Evolutionary conservation across 768 basidiomycete genomes (phyloP).

Genomic region (Lentinula edodes): DNA sequence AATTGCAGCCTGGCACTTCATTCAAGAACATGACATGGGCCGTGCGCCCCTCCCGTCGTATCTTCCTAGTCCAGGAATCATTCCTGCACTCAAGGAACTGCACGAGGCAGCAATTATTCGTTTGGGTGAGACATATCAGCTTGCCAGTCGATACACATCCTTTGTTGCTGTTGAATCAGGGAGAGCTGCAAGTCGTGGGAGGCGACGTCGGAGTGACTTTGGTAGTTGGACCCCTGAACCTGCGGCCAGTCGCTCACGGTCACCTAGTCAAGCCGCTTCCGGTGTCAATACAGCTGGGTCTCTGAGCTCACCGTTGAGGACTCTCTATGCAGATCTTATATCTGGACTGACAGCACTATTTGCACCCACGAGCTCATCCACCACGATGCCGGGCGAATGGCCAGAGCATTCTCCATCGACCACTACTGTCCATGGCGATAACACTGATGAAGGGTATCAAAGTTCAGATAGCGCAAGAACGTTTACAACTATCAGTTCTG

Average conservation of each 20-base stretch:
- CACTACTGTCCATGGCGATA: slow-evolving; percentile 7
- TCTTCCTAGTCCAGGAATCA: slow-evolving; percentile 13
- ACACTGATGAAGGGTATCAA: slow-evolving; percentile 20
- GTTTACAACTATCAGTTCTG: slow-evolving; percentile 46
- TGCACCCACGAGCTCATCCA: slow-evolving; percentile 3
- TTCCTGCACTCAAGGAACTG: slow-evolving; percentile 24
- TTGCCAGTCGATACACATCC: slow-evolving; percentile 48
- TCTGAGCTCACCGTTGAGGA: background rate
- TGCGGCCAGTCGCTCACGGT: background rate
- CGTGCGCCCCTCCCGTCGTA: slow-evolving; percentile 26
- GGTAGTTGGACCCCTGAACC: slow-evolving; percentile 3
- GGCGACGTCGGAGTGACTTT: background rate
- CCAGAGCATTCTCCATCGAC: slow-evolving; percentile 10
- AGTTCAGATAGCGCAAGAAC: slow-evolving; percentile 26
- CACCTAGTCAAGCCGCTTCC: background rate
- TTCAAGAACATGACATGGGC: slow-evolving; percentile 42
- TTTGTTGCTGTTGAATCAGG: slow-evolving; percentile 48
- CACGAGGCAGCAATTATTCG: slow-evolving; percentile 41
- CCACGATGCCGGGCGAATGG: slow-evolving; percentile 17
- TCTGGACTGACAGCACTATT: background rate
- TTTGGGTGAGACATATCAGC: slow-evolving; percentile 45
- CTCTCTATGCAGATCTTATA: background rate
- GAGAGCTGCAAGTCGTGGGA: slow-evolving; percentile 10
- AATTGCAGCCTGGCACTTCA: slow-evolving; percentile 47
- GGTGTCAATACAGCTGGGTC: background rate